Base-by-base conservation (phyloP, 2,329 filamentous ascomycete species). In the Elsinoe necatrix region DNA sequence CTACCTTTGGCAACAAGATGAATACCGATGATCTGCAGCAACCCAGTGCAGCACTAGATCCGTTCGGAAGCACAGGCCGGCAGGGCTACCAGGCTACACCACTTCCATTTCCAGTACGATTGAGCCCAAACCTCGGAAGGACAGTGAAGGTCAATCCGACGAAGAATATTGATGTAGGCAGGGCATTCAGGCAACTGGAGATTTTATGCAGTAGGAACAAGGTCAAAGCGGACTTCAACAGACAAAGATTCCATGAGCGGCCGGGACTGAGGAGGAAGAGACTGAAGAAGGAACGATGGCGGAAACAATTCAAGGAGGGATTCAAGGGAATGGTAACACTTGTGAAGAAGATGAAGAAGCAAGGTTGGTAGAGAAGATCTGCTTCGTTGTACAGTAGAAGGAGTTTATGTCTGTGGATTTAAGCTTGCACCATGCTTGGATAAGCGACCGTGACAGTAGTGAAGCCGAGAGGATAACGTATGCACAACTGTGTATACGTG, bases 261-360 rank as follows among this genome's bases (percentile, higher is more conserved):
- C 79, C 79, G 0, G 89, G 88, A 61, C 85, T 91, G 64, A 93
- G 89, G 73, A 80, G 82, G 4, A 89, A 83, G 69, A 80, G 91
- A 12, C 97, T 97, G 1, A 75, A 68, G 78, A 78, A 4, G 63
- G 93, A 97, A 67, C 88, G 88, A 0, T 73, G 97, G 52, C 93
- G 93, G 16, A 85, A 84, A 66, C 91, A 81, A 11, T 68, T 68
- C 0, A 83, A 83, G 67, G 80, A 93, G 61, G 95, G 89, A 1
- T 97, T 97, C 73, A 91, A 90, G 72, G 92, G 92, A 9, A 80
- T 82, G 9, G 79, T 88, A 6, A 68, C 65, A 39, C 76, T 87
- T 62, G 87, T 89, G 4, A 75, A 80, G 66, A 80, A 87, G 68
- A 75, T 95, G 73, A 85, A 81, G 63, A 80, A 75, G 67, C 87